Percentiles rank a stretch among this genome's conserved stretches.
Conservation (phyloP, 192 early-diverging fungal genomes). For the Rhizoclosmatium globosum region DNA sequence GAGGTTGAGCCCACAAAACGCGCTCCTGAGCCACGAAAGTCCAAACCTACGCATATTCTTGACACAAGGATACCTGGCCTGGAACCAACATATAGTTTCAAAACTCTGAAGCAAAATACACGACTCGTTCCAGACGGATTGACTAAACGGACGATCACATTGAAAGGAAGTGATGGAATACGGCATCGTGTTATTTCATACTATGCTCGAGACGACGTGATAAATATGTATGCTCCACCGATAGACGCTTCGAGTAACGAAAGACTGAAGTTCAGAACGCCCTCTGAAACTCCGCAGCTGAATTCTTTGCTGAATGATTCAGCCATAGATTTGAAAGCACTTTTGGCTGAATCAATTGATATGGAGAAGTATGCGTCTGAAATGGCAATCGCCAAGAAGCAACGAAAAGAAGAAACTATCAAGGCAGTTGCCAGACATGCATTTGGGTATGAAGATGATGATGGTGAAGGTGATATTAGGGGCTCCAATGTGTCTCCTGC, state of each 20-base stretch:
- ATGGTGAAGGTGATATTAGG: neutral
- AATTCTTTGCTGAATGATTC: slow-evolving; percentile 5
- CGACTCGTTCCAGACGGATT: slow-evolving; percentile 23
- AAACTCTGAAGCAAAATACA: slow-evolving; percentile 35
- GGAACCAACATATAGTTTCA: slow-evolving; percentile 34
- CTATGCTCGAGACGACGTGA: slow-evolving; percentile 33
- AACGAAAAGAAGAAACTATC: slow-evolving; percentile 20
- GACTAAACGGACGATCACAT: slow-evolving; percentile 33
- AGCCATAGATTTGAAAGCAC: slow-evolving; percentile 18
- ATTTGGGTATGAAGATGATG: neutral
- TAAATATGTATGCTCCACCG: slow-evolving; percentile 15
- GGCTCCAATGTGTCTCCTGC: too few species aligned
- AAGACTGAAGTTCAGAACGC: neutral
- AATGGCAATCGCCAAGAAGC: slow-evolving; percentile 21
- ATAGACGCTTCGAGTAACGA: neutral
- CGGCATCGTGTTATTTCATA: slow-evolving; percentile 27
- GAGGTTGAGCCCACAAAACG: slow-evolving; percentile 28
- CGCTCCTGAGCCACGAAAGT: slow-evolving; percentile 22
- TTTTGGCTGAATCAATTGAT: slow-evolving; percentile 31
- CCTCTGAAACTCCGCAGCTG: slow-evolving; percentile 9
- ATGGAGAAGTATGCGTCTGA: slow-evolving; percentile 35
- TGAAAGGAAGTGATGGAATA: slow-evolving; percentile 19
- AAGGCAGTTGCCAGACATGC: slow-evolving; percentile 28
- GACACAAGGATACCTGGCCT: slow-evolving; percentile 32
- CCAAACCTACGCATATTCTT: slow-evolving; percentile 28